phyloP scores from a whole-genome alignment of 345 rosid species.

The Triadica sebifera region DNA sequence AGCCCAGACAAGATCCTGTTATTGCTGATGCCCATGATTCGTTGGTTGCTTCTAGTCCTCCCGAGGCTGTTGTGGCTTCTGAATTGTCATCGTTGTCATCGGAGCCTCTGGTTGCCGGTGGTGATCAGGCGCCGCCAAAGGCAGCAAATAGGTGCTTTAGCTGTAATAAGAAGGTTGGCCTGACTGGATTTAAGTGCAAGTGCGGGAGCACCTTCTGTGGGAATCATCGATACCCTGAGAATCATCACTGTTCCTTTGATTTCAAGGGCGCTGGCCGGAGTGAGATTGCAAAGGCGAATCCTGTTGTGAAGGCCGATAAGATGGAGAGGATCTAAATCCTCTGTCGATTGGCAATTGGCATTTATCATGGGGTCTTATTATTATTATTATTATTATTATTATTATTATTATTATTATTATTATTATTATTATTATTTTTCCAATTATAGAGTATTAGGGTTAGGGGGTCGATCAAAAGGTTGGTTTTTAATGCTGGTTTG shows the following conservation, averaged over 20 bases:
- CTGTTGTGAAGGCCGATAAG: slow-evolving; percentile 73
- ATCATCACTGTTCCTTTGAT: slow-evolving; percentile 66
- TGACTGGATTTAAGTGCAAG: slow-evolving; percentile 78
- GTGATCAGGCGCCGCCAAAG: slow-evolving; percentile 20
- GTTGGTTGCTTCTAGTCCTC: neutral
- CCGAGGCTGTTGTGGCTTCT: neutral
- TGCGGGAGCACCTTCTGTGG: slow-evolving; percentile 79
- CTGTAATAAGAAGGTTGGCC: slow-evolving; percentile 79
- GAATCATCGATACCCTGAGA: slow-evolving; percentile 79
- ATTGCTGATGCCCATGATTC: neutral
- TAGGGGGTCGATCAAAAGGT: neutral
- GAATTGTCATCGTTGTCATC: slow-evolving; percentile 16
- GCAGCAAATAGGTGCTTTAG: slow-evolving; percentile 48
- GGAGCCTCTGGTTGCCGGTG: neutral
- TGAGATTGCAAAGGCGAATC: slow-evolving; percentile 72
- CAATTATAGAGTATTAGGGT: slow-evolving; percentile 4
- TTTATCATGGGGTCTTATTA: slow-evolving; percentile 5
- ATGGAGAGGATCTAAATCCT: slow-evolving; percentile 55
- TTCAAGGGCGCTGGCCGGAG: slow-evolving; percentile 68
- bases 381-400: no score
- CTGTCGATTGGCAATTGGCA: neutral
- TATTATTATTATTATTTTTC: no score
- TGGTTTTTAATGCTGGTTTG: slow-evolving; percentile 11
- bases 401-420: no score
- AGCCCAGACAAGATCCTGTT: slow-evolving; percentile 22